phyloP scores from a whole-genome alignment of 345 rosid genomes.

The Streptanthus diversifolius region DNA sequence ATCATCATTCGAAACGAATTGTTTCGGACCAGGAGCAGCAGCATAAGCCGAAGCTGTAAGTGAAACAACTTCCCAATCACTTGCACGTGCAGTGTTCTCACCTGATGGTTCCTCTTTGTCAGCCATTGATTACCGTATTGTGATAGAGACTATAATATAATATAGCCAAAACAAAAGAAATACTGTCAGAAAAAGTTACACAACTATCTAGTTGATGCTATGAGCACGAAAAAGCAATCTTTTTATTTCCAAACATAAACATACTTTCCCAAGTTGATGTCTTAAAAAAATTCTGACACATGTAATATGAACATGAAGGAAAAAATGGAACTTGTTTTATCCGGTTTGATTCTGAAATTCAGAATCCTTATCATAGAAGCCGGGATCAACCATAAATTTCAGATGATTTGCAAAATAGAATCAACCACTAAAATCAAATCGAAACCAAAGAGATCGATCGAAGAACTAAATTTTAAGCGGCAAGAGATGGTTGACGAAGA shows the following conservation, averaged over 20 bases:
- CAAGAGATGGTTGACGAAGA: conserved; percentile 13
- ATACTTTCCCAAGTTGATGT: not conserved
- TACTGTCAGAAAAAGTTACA: not conserved
- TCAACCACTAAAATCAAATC: too few relatives aligned
- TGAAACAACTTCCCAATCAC: conserved; percentile 93
- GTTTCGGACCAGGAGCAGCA: conserved; percentile 76
- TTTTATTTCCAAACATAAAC: not conserved
- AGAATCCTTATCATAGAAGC: not conserved
- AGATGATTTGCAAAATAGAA: too few relatives aligned
- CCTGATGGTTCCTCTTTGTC: conserved; percentile 45
- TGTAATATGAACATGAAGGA: not conserved
- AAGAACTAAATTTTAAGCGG: not conserved
- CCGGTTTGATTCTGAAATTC: not conserved
- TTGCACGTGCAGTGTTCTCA: conserved; percentile 45
- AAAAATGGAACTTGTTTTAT: not conserved
- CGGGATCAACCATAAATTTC: too few relatives aligned
- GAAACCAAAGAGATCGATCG: not conserved
- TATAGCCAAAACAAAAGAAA: not conserved
- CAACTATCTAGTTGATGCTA: not conserved
- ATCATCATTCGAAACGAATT: conserved; percentile 40
- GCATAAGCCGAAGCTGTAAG: conserved; percentile 90
- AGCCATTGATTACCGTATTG: conserved; percentile 47
- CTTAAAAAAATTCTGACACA: not conserved
- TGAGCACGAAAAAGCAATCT: not conserved
- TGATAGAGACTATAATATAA: not conserved